Evolutionary conservation across 1,284 basidiomycete genomes (phyloP), one percentile per base, ranked within the genome.

Genomic region (Trametes hirsuta): DNA sequence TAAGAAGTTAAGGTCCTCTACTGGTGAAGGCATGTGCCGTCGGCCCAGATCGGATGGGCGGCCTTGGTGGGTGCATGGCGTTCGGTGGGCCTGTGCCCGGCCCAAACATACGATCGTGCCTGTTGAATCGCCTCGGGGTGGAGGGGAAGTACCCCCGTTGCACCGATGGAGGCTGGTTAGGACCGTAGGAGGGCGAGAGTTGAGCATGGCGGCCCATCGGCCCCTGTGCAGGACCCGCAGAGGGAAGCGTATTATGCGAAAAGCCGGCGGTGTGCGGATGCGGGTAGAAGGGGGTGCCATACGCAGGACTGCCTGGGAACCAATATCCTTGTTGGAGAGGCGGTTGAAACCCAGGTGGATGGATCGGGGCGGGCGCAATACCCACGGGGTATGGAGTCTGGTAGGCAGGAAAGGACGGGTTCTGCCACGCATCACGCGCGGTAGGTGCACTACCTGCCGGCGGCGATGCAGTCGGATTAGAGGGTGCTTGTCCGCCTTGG

Each of bases 401-500:
- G 42, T 58, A 62, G 9, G 50, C 34, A 2, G 54, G 51, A 14
- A 44, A 44, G 1, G 22, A 39, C 0, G 53, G 47, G 30, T 44
- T 47, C 18, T 53, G 56, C 12, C 46, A 53, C 51, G 50, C 44
- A 9, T 47, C 10, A 8, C 18, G 14, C n/a, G 14, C 36, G 14
- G 35, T 25, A 6, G 44, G 5, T 1, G 53, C n/a, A 9, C 14
- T 6, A 0, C 25, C 35, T 11, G 46, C 46, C 9, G 62, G 41
- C 46, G 55, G 56, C 6, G 50, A 21, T n/a, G 30, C 30, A 5
- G 46, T 37, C 3, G 64, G 36, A 12, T 54, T 65, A 9, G 53
- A 30, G 2, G 42, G 56, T 10, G 61, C 22, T 22, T 74, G 74
- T 25, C 57, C 40, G 10, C 58, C 69, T 25, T 64, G 60, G 53